Evolutionary conservation across 1,284 basidiomycete species (phyloP).

Genomic region (Ganoderma sinense): DNA sequence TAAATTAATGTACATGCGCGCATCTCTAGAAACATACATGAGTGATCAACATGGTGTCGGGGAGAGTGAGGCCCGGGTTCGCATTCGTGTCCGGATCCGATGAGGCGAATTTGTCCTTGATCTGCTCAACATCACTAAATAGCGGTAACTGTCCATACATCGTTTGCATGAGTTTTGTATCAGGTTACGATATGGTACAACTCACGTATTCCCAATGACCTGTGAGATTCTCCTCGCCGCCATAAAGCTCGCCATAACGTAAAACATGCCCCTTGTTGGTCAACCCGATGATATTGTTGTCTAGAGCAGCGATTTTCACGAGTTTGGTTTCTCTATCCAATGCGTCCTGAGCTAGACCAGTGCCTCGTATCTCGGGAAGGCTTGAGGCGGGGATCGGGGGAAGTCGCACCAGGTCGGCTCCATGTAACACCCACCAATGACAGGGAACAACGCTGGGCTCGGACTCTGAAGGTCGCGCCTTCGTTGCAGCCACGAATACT

Average conservation of each 20-base stretch:
- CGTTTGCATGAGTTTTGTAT: neutral
- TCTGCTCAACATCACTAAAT: slow-evolving; percentile 67
- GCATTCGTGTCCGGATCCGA: slow-evolving; percentile 32
- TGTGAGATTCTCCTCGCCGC: slow-evolving; percentile 45
- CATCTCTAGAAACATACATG: slow-evolving; percentile 57
- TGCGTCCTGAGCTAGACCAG: slow-evolving; percentile 39
- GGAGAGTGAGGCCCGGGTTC: slow-evolving; percentile 14
- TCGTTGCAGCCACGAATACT: slow-evolving; percentile 28
- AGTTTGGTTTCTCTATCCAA: slow-evolving; percentile 53
- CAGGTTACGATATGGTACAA: slow-evolving; percentile 13
- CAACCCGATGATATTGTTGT: slow-evolving; percentile 73
- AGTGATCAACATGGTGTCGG: slow-evolving; percentile 64
- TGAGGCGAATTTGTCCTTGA: slow-evolving; percentile 46
- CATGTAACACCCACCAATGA: slow-evolving; percentile 60
- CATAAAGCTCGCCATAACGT: slow-evolving; percentile 55
- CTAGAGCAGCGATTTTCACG: slow-evolving; percentile 81
- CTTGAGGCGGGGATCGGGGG: slow-evolving; percentile 38
- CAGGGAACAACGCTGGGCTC: slow-evolving; percentile 59
- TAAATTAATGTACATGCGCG: neutral
- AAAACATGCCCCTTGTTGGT: slow-evolving; percentile 83
- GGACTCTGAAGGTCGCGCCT: slow-evolving; percentile 44
- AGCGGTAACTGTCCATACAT: slow-evolving; percentile 60
- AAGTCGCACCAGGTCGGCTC: slow-evolving; percentile 58
- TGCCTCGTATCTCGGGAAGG: slow-evolving; percentile 56
- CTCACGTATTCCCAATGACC: slow-evolving; percentile 83